Conservation (phyloP, 176 grass and related monocot species). For the Musa beccarii region DNA sequence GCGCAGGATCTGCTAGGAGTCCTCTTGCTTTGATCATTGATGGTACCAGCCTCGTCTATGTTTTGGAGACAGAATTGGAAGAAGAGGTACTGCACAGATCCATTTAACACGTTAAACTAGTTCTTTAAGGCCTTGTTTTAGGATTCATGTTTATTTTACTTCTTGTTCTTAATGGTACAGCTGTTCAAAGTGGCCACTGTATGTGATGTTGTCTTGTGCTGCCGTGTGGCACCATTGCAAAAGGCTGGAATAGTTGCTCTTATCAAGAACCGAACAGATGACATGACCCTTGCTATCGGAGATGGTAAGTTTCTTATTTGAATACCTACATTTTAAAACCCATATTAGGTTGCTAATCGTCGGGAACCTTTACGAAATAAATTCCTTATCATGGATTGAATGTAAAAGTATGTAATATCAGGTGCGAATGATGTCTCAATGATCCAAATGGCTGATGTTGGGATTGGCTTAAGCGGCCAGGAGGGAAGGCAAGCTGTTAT, state of each 20-base stretch:
- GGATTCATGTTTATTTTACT: slow-evolving; percentile 8
- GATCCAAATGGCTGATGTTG: slow-evolving; percentile 99
- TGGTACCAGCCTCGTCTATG: slow-evolving; percentile 93
- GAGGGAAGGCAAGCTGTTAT: slow-evolving; percentile 97
- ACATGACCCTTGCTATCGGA: slow-evolving; percentile 99
- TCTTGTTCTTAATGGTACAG: slow-evolving; percentile 31
- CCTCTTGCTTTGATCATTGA: slow-evolving; percentile 79
- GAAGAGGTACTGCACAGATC: slow-evolving; percentile 50
- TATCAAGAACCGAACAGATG: slow-evolving; percentile 86
- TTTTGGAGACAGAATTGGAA: slow-evolving; percentile 66
- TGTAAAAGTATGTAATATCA: slow-evolving; percentile 18
- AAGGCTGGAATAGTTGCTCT: slow-evolving; percentile 95
- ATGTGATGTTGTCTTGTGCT: slow-evolving; percentile 89
- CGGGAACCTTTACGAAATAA: not conserved
- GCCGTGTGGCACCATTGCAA: slow-evolving; percentile 93
- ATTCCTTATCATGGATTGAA: not conserved
- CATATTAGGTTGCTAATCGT: not conserved
- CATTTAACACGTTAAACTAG: slow-evolving; percentile 7
- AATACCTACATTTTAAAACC: not conserved
- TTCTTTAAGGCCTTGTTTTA: not conserved
- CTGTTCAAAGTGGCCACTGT: slow-evolving; percentile 65
- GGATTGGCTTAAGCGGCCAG: slow-evolving; percentile 90
- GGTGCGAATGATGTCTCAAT: slow-evolving; percentile 99
- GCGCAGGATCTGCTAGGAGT: slow-evolving; percentile 14
- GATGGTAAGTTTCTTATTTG: slow-evolving; percentile 48